Base-by-base conservation (phyloP, 2,329 filamentous ascomycete genomes). In the Ophiocordyceps australis region DNA sequence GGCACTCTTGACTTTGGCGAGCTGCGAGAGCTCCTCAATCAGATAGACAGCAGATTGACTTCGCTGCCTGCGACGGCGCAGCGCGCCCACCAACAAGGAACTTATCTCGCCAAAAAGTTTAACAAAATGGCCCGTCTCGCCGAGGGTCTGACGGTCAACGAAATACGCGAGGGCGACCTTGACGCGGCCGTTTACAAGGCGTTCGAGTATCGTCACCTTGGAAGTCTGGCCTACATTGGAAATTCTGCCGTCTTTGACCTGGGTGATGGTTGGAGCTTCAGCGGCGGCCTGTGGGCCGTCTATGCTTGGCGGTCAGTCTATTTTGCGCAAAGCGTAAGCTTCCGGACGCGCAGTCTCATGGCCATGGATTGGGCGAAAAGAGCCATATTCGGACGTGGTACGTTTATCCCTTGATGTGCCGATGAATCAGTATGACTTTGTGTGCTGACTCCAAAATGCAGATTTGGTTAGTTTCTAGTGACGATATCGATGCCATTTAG, bases 331-430 rank as follows among this genome's bases (percentile, higher is more conserved):
- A 93, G 82, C 43, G 89, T 98, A 24, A 94, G 85, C 50, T 65
- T 95, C 31, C 62, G 89, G 38, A 98, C 89, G 15, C 69, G 86
- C 34, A 68, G 82, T 35, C 53, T 98, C 42, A 61, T 98, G 51
- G 83, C 83, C 12, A 94, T 98, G 89, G 89, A 98, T 49, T 98
- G 89, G 89, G 74, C 72, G n/a, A 98, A 95, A 68, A 66, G 91
- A 46, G 80, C 82, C 9, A 52, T 98, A 14, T 98, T 98, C 57
- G 89, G 89, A 38, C 67, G 89, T 74, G 89, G 86, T 94, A 54
- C 58, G 74, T 59, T 30, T 17, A n/a, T n/a, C n/a, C n/a, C n/a
- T n/a, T n/a, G n/a, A n/a, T n/a, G n/a, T n/a, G n/a, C n/a, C n/a
- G n/a, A n/a, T n/a, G n/a, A n/a, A n/a, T n/a, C n/a, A n/a, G n/a